phyloP scores from a whole-genome alignment of 176 grass and related monocot species.

The Phoenix roebelenii region DNA sequence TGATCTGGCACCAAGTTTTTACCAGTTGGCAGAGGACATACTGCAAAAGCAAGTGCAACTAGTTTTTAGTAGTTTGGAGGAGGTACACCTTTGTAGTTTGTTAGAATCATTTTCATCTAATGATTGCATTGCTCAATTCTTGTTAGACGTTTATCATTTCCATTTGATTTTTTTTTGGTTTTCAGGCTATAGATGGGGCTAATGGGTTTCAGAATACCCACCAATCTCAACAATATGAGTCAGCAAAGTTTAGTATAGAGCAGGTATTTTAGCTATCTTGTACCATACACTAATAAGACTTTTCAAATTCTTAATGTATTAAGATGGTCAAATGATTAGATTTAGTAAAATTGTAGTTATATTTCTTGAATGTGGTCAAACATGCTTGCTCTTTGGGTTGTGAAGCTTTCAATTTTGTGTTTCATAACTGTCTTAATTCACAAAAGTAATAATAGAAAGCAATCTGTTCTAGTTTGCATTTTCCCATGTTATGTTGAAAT shows the following conservation, averaged over 20 bases:
- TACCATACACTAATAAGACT: too few relatives aligned
- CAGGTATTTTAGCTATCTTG: conserved; percentile 41
- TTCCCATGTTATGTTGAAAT: too few relatives aligned
- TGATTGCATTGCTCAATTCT: conserved; percentile 5
- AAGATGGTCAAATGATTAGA: too few relatives aligned
- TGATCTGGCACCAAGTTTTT: conserved; percentile 77
- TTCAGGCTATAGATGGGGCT: conserved; percentile 70
- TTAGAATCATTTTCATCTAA: conserved; percentile 10
- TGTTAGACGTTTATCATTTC: conserved; percentile 8
- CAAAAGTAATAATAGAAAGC: too few relatives aligned
- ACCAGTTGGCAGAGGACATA: conserved; percentile 59
- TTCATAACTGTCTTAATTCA: too few relatives aligned
- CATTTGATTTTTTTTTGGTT: conserved; percentile 23
- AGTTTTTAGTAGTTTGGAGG: conserved; percentile 50
- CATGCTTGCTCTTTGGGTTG: too few relatives aligned
- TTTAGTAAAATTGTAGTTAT: too few relatives aligned
- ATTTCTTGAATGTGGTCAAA: too few relatives aligned
- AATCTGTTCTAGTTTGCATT: too few relatives aligned
- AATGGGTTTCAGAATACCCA: conserved; percentile 92
- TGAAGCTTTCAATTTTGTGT: too few relatives aligned
- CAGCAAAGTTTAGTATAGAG: conserved; percentile 76
- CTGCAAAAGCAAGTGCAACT: conserved; percentile 66
- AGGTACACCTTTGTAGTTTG: conserved; percentile 30
- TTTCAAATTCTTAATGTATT: too few relatives aligned
- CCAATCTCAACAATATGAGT: conserved; percentile 63